These are phyloP conservation scores for Stachybotrys chlorohalonatus DNA, from an alignment of 2,329 filamentous ascomycete genomes.

Conservation along the genomic window DNA sequence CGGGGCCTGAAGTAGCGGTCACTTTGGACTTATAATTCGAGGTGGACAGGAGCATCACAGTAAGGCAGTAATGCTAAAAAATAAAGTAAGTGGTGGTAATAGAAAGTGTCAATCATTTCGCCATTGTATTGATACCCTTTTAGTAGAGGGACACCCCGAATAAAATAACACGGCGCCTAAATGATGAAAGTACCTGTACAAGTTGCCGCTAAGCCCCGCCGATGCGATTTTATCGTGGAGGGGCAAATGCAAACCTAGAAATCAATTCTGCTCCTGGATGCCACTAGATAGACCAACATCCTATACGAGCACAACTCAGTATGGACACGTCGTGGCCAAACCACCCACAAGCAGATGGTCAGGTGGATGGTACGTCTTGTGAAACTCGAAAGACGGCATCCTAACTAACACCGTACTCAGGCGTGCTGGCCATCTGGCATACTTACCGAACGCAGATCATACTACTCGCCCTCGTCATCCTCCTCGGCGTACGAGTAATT, in stretches of 20 bases:
- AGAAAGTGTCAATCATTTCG: too few species aligned
- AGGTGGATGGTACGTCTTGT: neutral
- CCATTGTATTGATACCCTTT: too few species aligned
- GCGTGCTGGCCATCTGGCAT: slow-evolving; percentile 36
- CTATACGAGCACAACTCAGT: neutral
- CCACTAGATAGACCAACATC: too few species aligned
- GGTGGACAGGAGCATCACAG: too few species aligned
- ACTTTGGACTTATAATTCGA: too few species aligned
- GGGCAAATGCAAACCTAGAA: neutral
- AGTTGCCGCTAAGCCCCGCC: too few species aligned
- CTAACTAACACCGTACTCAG: slow-evolving; percentile 10
- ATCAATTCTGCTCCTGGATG: neutral
- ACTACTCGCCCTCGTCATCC: slow-evolving; percentile 24
- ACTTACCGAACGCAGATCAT: slow-evolving; percentile 34
- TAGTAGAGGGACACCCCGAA: too few species aligned
- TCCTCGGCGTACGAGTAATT: slow-evolving; percentile 32
- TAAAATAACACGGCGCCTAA: too few species aligned
- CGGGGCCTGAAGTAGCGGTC: too few species aligned
- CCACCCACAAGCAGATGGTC: neutral
- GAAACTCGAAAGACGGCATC: neutral
- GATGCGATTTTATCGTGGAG: neutral
- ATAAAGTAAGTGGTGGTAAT: too few species aligned
- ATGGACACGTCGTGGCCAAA: neutral
- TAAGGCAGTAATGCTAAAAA: too few species aligned
- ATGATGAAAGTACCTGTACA: too few species aligned